phyloP scores from a whole-genome alignment of 1,284 basidiomycete species.

The Abortiporus biennis region DNA sequence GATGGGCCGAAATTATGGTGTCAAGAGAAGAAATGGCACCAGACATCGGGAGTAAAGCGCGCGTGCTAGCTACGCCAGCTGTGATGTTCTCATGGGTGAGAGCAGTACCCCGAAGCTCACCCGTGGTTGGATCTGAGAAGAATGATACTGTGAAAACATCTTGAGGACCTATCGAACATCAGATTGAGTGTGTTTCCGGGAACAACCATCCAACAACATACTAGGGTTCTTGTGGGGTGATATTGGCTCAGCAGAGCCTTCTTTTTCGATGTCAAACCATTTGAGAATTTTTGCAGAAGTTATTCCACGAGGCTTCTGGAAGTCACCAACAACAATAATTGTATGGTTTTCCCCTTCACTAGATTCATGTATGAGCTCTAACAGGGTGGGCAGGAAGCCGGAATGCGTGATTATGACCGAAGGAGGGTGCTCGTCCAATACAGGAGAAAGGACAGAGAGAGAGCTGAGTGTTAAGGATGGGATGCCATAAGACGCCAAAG shows the following conservation, averaged over 20 bases:
- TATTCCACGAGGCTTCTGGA: conserved; percentile 35
- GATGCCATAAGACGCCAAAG: conserved; percentile 65
- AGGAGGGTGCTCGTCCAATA: conserved; percentile 59
- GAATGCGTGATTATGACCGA: conserved; percentile 65
- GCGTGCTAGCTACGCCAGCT: conserved; percentile 69
- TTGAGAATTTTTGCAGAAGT: conserved; percentile 48
- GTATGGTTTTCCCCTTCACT: conserved; percentile 44
- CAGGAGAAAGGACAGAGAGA: conserved; percentile 46
- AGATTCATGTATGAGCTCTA: conserved; percentile 63
- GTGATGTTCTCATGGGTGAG: conserved; percentile 76
- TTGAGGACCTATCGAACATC: conserved; percentile 37
- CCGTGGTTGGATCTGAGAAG: conserved; percentile 43
- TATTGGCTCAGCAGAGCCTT: conserved; percentile 47
- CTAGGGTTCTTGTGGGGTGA: conserved; percentile 43
- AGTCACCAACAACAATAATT: conserved; percentile 63
- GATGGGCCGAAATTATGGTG: conserved; percentile 67
- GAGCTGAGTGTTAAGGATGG: conserved; percentile 64
- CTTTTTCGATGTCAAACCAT: conserved; percentile 60
- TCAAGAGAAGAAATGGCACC: conserved; percentile 59
- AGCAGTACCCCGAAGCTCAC: conserved; percentile 52
- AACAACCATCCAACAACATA: too few species aligned
- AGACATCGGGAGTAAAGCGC: conserved; percentile 59
- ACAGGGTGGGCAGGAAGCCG: conserved; percentile 52
- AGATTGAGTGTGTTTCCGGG: neutral
- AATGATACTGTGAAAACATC: conserved; percentile 67